Percentiles rank a stretch among this genome's conserved stretches.
phyloP scores from a whole-genome alignment of 352 stramenopile species.

The Halophytophthora batemanensis region DNA sequence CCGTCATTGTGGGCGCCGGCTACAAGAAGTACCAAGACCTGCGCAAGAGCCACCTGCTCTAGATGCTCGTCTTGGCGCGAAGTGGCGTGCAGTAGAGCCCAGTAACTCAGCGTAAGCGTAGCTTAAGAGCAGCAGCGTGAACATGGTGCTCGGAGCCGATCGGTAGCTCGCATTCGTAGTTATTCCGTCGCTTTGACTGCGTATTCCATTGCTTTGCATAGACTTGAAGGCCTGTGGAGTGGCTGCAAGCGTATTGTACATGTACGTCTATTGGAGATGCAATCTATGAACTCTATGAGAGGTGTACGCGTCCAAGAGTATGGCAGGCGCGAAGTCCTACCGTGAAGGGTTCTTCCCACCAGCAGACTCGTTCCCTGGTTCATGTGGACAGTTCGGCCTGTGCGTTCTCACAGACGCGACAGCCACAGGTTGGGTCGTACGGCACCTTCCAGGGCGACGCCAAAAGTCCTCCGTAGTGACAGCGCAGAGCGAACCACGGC shows the following conservation, averaged over 20 bases:
- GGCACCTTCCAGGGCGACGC: conserved; percentile 51
- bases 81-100: conserved; percentile 7
- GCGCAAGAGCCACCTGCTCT: conserved; percentile 86
- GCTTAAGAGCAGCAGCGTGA: too few species aligned
- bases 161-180: conserved; percentile 25
- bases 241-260: background rate
- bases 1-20: conserved; percentile 42
- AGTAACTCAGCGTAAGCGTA: too few species aligned
- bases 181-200: conserved; percentile 8
- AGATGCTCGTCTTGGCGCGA: conserved; percentile 13
- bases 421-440: conserved; percentile 47
- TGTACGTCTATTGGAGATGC: too few species aligned
- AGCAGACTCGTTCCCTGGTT: conserved; percentile 2
- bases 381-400: conserved; percentile 20
- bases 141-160: conserved; percentile 15
- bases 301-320: too few species aligned
- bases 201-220: background rate
- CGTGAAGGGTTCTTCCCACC: too few species aligned
- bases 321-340: too few species aligned
- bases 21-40: conserved; percentile 90
- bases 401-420: conserved; percentile 56
- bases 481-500: conserved; percentile 65
- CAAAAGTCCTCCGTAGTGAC: conserved; percentile 48
- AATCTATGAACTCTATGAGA: too few species aligned
- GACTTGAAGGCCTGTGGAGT: too few species aligned